phyloP scores from a whole-genome alignment of 2,329 filamentous ascomycete species.

The Alternaria gaisen region DNA sequence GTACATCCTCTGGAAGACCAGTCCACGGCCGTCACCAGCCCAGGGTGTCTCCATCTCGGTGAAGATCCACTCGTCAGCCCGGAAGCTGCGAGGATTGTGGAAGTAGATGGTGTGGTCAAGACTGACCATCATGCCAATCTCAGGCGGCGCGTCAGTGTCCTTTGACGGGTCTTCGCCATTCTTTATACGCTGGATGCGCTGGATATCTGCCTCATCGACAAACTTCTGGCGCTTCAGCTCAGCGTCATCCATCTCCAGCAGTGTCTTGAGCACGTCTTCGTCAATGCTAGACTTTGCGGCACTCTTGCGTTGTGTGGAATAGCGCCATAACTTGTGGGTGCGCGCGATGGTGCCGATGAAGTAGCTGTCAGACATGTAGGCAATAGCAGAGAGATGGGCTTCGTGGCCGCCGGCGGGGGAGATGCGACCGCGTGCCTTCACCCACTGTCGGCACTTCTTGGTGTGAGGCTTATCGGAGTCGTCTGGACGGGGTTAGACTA shows the following conservation, averaged over 20 bases:
- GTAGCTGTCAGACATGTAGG: conserved; percentile 91
- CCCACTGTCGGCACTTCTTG: conserved; percentile 74
- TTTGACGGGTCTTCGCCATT: conserved; percentile 57
- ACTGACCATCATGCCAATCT: conserved; percentile 85
- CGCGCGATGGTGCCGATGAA: conserved; percentile 90
- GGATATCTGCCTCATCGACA: conserved; percentile 62
- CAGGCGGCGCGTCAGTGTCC: conserved; percentile 59
- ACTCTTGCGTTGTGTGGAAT: conserved; percentile 60
- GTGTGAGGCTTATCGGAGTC: conserved; percentile 65
- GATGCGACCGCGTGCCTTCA: conserved; percentile 77
- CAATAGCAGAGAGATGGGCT: conserved; percentile 85
- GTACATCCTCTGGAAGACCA: conserved; percentile 80
- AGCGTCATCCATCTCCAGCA: conserved; percentile 57
- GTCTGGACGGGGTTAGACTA: conserved; percentile 44
- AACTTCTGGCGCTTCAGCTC: conserved; percentile 54
- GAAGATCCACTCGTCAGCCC: conserved; percentile 76
- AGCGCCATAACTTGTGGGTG: conserved; percentile 82
- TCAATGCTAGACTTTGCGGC: conserved; percentile 51
- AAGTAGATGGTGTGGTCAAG: conserved; percentile 74
- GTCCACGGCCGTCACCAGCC: conserved; percentile 78
- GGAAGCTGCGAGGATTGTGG: conserved; percentile 60
- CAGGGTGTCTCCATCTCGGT: conserved; percentile 82
- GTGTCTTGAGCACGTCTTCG: conserved; percentile 55
- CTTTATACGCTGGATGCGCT: conserved; percentile 46
- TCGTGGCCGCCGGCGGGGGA: conserved; percentile 75